phyloP scores from a whole-genome alignment of 2,329 filamentous ascomycete species.

The Nemania sp. region DNA sequence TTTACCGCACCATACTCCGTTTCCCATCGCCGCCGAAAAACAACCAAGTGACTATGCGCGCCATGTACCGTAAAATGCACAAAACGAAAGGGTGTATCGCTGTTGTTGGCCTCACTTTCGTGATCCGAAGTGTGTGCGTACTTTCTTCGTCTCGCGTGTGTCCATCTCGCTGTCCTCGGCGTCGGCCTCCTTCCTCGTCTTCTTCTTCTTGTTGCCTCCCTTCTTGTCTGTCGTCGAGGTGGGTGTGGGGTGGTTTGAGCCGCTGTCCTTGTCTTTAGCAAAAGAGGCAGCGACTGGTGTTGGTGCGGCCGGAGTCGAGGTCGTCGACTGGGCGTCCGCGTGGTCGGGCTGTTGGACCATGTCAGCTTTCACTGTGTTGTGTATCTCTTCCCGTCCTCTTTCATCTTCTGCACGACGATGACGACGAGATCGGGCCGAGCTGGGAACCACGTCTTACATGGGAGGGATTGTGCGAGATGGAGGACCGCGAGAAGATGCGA shows the following conservation, averaged over 20 bases:
- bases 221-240: conserved; percentile 54
- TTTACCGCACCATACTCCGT: not conserved
- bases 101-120: conserved; percentile 47
- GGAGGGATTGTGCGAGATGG: conserved; percentile 62
- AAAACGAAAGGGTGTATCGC: not conserved
- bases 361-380: conserved; percentile 3
- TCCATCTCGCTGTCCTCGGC: conserved; percentile 65
- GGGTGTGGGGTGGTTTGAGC: conserved; percentile 59
- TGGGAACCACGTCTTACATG: conserved; percentile 38
- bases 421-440: not conserved
- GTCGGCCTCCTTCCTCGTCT: conserved; percentile 53
- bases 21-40: not conserved
- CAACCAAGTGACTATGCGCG: not conserved
- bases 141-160: conserved; percentile 56
- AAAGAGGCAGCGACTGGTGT: conserved; percentile 62
- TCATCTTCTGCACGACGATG: not conserved
- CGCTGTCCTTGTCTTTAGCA: conserved; percentile 45
- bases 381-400: not conserved
- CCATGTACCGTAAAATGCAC: conserved; percentile 5
- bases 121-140: conserved; percentile 61
- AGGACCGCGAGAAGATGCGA: conserved; percentile 71
- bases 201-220: conserved; percentile 54
- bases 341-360: conserved; percentile 44
- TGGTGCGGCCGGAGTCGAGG: conserved; percentile 53
- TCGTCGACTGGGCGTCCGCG: conserved; percentile 49